Percentiles rank a stretch among this genome's conserved stretches.
Conservation (phyloP, 129 eudicot species). For the Smallanthus sonchifolius region DNA sequence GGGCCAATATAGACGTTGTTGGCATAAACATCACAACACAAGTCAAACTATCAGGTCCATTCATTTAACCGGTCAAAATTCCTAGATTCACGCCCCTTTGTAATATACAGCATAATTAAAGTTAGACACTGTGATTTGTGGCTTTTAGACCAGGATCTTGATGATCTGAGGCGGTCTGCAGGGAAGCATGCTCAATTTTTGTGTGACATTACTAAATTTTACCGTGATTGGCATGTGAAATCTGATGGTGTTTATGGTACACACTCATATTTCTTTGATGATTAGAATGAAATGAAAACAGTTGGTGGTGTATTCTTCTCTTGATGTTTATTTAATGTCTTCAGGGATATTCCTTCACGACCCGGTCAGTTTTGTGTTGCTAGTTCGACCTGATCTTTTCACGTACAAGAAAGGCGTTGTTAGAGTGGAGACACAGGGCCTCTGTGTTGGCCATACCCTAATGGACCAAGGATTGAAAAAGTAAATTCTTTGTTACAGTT, state of each 20-base stretch:
- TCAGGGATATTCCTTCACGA: constrained; percentile 87
- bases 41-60: constrained; percentile 81
- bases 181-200: constrained; percentile 70
- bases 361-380: constrained; percentile 74
- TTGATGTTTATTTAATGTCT: neutral
- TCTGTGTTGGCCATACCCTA: constrained; percentile 77
- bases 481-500: constrained; percentile 29
- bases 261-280: neutral
- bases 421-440: constrained; percentile 95
- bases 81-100: neutral
- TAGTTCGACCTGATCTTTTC: constrained; percentile 87
- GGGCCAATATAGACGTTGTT: constrained; percentile 76
- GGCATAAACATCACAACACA: constrained; percentile 97
- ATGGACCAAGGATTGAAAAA: constrained; percentile 91
- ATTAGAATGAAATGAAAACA: neutral
- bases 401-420: constrained; percentile 82
- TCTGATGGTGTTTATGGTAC: constrained; percentile 89
- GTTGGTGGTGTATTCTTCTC: neutral
- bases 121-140: neutral
- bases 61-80: neutral
- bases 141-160: constrained; percentile 58
- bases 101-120: neutral
- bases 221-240: constrained; percentile 93
- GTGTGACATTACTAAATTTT: constrained; percentile 72
- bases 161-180: constrained; percentile 48